Percentiles rank a stretch among this genome's conserved stretches.
Evolutionary conservation across 768 basidiomycete species (phyloP).

Genomic region (Tricholoma sp.): DNA sequence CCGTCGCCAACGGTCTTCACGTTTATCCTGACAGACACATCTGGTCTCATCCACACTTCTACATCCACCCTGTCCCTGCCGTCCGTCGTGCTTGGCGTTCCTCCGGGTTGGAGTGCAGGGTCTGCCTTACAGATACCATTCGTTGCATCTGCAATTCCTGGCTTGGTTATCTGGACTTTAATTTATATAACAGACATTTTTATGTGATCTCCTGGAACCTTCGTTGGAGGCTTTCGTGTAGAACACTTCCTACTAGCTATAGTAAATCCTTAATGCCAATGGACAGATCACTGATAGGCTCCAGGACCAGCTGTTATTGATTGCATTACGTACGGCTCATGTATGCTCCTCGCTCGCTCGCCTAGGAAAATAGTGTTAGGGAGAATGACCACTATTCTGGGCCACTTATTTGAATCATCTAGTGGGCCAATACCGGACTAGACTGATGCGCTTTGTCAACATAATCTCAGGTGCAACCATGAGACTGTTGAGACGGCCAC

Average conservation of each 20-base stretch:
- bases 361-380: no score
- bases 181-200: slow-evolving; percentile 12
- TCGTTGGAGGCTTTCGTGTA: not conserved
- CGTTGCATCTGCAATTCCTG: slow-evolving; percentile 11
- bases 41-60: slow-evolving; percentile 49
- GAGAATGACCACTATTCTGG: not conserved
- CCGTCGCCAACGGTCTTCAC: slow-evolving; percentile 50
- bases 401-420: not conserved
- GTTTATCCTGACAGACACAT: slow-evolving; percentile 49
- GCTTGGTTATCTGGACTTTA: slow-evolving; percentile 14
- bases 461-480: no score
- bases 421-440: no score
- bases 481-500: no score
- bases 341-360: no score
- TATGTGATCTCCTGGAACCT: not conserved
- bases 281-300: not conserved
- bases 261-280: not conserved
- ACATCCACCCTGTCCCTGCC: slow-evolving; percentile 43
- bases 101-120: slow-evolving; percentile 50
- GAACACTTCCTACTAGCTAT: not conserved
- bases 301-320: no score
- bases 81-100: slow-evolving; percentile 54
- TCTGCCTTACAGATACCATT: slow-evolving; percentile 8
- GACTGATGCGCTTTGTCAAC: no score
- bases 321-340: no score